Evolutionary conservation across 2,329 filamentous ascomycete genomes (phyloP).

Genomic region (Aspergillus viridinutans): DNA sequence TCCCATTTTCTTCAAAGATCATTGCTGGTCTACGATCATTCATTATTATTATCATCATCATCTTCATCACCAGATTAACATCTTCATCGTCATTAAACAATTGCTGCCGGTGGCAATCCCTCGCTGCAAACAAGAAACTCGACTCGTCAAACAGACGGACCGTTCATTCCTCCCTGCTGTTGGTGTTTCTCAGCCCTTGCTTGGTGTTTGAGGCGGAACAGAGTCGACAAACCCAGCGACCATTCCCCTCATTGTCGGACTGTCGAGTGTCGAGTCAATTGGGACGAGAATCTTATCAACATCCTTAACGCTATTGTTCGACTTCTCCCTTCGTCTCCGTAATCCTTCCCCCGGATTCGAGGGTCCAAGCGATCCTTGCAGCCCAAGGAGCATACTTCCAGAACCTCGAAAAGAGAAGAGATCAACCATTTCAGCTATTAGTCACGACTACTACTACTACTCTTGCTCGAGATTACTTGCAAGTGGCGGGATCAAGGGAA

Average conservation of each 20-base stretch:
- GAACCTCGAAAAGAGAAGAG: background rate
- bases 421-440: background rate
- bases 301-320: too few relatives aligned
- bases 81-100: slow-evolving; percentile 9
- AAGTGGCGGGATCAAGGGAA: background rate
- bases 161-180: slow-evolving; percentile 14
- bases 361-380: background rate
- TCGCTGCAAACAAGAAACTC: slow-evolving; percentile 8
- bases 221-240: background rate
- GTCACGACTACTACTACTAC: too few relatives aligned
- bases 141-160: background rate
- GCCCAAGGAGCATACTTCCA: background rate
- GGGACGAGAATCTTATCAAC: background rate
- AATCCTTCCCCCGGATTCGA: background rate
- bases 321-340: background rate
- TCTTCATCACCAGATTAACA: slow-evolving; percentile 1
- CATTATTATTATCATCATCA: slow-evolving; percentile 2
- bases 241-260: background rate
- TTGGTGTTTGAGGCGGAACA: slow-evolving; percentile 1
- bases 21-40: slow-evolving; percentile 7
- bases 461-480: background rate
- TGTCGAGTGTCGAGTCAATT: background rate
- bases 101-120: slow-evolving; percentile 31
- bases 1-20: background rate
- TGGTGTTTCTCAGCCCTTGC: slow-evolving; percentile 15